Conservation (phyloP, 2,329 filamentous ascomycete species). For the Rosellinia necatrix region DNA sequence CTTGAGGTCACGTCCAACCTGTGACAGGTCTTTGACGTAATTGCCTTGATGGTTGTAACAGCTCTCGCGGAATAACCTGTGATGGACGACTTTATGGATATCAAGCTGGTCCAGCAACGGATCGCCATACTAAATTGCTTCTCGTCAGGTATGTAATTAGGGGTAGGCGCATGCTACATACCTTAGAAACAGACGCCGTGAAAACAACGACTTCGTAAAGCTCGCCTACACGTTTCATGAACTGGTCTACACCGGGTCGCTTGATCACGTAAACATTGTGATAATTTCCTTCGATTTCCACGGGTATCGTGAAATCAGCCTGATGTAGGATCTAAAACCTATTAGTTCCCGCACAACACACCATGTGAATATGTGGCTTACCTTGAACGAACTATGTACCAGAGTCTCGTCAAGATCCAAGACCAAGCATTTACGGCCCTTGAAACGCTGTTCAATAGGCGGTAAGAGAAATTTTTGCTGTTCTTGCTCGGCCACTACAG, state of each 20-base stretch:
- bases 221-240: constrained; percentile 98
- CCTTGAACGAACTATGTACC: constrained; percentile 99
- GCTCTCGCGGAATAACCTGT: constrained; percentile 94
- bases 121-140: constrained; percentile 77
- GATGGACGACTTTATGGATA: constrained; percentile 95
- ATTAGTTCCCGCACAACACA: constrained; percentile 1
- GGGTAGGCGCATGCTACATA: constrained; percentile 46
- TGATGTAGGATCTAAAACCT: constrained; percentile 84
- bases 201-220: constrained; percentile 98
- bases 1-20: constrained; percentile 91
- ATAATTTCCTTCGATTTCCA: constrained; percentile 98
- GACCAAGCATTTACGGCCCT: constrained; percentile 91
- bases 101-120: constrained; percentile 94
- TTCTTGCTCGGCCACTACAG: constrained; percentile 51
- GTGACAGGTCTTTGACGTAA: constrained; percentile 98
- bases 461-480: constrained; percentile 76
- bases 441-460: constrained; percentile 77
- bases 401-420: constrained; percentile 95
- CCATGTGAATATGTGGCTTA: constrained; percentile 46
- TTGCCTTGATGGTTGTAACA: constrained; percentile 99
- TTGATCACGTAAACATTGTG: constrained; percentile 99
- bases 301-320: constrained; percentile 97
- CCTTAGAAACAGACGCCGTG: constrained; percentile 97
- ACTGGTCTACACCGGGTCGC: constrained; percentile 95
- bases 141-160: constrained; percentile 29